phyloP scores from a whole-genome alignment of 2,329 filamentous ascomycete species.

The Fusarium subglutinans region DNA sequence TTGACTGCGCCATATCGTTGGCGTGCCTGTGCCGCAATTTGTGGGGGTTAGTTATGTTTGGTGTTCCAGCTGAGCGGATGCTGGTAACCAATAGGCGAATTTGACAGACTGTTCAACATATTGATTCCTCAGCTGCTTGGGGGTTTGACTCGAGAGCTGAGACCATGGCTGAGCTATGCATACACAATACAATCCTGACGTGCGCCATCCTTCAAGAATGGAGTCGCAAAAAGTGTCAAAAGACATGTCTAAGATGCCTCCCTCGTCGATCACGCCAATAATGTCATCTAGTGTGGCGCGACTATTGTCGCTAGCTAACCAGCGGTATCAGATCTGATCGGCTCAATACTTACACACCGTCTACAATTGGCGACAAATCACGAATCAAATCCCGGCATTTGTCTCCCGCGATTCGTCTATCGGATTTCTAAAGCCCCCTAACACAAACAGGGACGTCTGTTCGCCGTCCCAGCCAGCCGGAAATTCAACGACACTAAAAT shows the following conservation, averaged over 20 bases:
- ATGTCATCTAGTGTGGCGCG: conserved; percentile 11
- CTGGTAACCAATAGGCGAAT: conserved; percentile 37
- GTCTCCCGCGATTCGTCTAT: conserved; percentile 35
- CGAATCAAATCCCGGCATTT: conserved; percentile 28
- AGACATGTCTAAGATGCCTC: conserved; percentile 17
- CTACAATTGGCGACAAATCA: conserved; percentile 3
- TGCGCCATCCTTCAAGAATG: neutral
- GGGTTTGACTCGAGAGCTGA: neutral
- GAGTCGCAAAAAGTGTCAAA: neutral
- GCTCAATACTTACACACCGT: conserved; percentile 31
- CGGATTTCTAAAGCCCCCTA: conserved; percentile 25
- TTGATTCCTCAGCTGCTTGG: conserved; percentile 2
- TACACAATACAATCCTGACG: neutral
- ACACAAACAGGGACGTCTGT: conserved; percentile 29
- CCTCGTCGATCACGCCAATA: conserved; percentile 1
- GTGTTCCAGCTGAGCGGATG: conserved; percentile 37
- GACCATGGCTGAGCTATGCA: neutral
- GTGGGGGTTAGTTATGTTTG: conserved; percentile 17
- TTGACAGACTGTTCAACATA: neutral
- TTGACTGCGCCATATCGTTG: conserved; percentile 16
- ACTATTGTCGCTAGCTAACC: conserved; percentile 15
- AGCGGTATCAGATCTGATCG: conserved; percentile 28
- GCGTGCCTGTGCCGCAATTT: conserved; percentile 12
- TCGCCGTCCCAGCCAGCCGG: conserved; percentile 32
- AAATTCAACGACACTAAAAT: conserved; percentile 23